These are phyloP conservation scores for Sporothrix pallida DNA, from an alignment of 2,329 filamentous ascomycete genomes.

Conservation along the genomic window DNA sequence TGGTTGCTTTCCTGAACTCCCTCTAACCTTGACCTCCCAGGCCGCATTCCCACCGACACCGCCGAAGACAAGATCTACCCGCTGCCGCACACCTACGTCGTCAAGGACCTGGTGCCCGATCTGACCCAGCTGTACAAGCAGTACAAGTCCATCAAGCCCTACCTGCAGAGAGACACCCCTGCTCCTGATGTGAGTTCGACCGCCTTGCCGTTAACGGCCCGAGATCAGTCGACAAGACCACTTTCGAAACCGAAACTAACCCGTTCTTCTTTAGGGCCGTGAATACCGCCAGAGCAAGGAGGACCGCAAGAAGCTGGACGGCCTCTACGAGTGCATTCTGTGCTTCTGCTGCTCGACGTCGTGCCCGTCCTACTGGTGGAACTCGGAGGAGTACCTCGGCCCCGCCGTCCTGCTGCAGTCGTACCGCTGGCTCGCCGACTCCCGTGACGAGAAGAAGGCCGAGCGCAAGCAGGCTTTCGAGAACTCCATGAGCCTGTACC, in stretches of 20 bases:
- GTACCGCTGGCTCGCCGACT: conserved; percentile 96
- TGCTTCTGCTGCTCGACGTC: conserved; percentile 99
- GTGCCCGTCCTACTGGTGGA: conserved; percentile 99
- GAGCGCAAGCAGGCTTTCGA: conserved; percentile 91
- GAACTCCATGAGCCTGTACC: conserved; percentile 98
- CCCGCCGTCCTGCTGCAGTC: conserved; percentile 96
- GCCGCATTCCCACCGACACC: conserved; percentile 88
- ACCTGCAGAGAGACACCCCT: conserved; percentile 88
- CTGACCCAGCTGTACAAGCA: conserved; percentile 99
- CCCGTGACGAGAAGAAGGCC: conserved; percentile 85
- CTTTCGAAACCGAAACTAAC: neutral
- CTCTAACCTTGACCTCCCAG: conserved; percentile 52
- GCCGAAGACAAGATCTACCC: conserved; percentile 95
- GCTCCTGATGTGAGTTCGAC: conserved; percentile 72
- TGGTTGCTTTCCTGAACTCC: neutral
- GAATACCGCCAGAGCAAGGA: conserved; percentile 90
- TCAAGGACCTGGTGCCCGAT: conserved; percentile 98
- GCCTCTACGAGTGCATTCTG: conserved; percentile 98
- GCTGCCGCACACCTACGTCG: conserved; percentile 96
- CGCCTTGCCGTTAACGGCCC: too few relatives aligned
- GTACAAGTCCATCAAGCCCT: conserved; percentile 99
- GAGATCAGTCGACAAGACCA: too few relatives aligned
- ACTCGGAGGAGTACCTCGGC: conserved; percentile 96
- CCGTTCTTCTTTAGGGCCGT: conserved; percentile 66
- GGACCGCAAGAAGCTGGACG: conserved; percentile 95